Percentiles rank a stretch among this genome's conserved stretches.
Conservation (phyloP, 345 rosid genomes). For the Acer campestre region DNA sequence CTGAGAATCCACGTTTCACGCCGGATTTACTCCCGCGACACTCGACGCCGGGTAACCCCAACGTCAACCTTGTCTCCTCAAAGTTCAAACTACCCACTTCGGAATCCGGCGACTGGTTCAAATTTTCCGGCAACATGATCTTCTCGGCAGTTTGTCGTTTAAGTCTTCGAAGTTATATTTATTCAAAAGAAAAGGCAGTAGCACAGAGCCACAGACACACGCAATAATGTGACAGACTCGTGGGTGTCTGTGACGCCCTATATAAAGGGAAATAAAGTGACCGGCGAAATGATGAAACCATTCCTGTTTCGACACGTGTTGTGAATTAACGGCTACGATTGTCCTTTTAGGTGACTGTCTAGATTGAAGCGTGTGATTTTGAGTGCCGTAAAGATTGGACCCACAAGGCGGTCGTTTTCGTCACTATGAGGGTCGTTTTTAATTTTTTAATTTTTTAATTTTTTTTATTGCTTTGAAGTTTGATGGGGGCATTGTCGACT, state of each 20-base stretch:
- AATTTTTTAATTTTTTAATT: not conserved
- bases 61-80: slow-evolving; percentile 58
- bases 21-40: slow-evolving; percentile 30
- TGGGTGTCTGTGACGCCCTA: slow-evolving; percentile 20
- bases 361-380: slow-evolving; percentile 33
- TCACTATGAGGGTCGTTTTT: not conserved
- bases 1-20: slow-evolving; percentile 48
- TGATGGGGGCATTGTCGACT: not conserved
- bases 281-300: slow-evolving; percentile 26
- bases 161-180: too few relatives aligned
- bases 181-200: not conserved
- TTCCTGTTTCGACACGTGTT: slow-evolving; percentile 39
- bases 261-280: slow-evolving; percentile 3
- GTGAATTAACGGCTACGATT: slow-evolving; percentile 34
- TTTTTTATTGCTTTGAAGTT: not conserved
- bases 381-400: slow-evolving; percentile 19
- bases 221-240: slow-evolving; percentile 20
- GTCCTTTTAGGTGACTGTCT: slow-evolving; percentile 37
- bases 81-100: slow-evolving; percentile 32
- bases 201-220: not conserved
- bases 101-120: slow-evolving; percentile 29
- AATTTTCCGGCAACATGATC: slow-evolving; percentile 31
- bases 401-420: slow-evolving; percentile 14
- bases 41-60: slow-evolving; percentile 56
- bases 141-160: not conserved